These are phyloP conservation scores for Fragilaria crotonensis DNA, from an alignment of 108 stramenopile species.

Conservation along the genomic window DNA sequence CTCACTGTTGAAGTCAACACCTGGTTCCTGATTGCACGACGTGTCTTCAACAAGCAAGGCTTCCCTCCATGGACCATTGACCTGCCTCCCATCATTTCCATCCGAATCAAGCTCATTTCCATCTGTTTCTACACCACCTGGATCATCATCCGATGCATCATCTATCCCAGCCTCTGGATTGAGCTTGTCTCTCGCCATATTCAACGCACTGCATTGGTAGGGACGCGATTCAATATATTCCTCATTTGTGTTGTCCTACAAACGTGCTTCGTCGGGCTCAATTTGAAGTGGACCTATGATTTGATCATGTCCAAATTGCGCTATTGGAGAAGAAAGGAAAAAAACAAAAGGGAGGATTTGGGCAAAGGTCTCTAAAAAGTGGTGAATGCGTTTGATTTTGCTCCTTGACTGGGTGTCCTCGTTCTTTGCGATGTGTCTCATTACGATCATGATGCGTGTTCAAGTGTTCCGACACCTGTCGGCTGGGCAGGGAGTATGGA, in stretches of 20 bases:
- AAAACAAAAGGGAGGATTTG: neutral
- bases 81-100: constrained; percentile 50
- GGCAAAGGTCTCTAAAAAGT: constrained; percentile 8
- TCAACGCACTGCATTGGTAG: constrained; percentile 9
- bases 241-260: constrained; percentile 49
- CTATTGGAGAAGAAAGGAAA: constrained; percentile 26
- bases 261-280: constrained; percentile 54
- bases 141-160: constrained; percentile 55
- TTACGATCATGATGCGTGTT: too few relatives aligned
- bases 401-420: neutral
- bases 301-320: constrained; percentile 64
- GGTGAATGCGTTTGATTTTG: neutral
- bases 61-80: constrained; percentile 80
- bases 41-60: constrained; percentile 86
- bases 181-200: constrained; percentile 16
- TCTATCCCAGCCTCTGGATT: constrained; percentile 49
- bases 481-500: too few relatives aligned
- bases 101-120: constrained; percentile 77
- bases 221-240: constrained; percentile 34
- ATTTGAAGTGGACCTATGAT: constrained; percentile 84
- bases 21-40: constrained; percentile 83
- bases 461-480: too few relatives aligned
- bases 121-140: constrained; percentile 70
- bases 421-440: too few relatives aligned
- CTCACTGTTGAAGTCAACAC: constrained; percentile 84